Evolutionary conservation across 768 basidiomycete species (phyloP), one percentile per base, ranked within the genome.

Genomic region (Clavulina sp.): DNA sequence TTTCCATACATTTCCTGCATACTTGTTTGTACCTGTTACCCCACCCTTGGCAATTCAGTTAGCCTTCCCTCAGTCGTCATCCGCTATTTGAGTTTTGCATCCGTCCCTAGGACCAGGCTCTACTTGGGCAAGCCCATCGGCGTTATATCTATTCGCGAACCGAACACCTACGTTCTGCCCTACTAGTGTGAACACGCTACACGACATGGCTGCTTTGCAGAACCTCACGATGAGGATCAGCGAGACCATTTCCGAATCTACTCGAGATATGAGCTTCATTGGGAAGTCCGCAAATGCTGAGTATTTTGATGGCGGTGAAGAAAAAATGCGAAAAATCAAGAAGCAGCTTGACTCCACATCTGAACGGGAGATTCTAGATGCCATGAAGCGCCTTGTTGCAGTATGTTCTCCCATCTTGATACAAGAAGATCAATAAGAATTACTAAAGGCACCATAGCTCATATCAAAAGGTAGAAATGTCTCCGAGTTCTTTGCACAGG

Each of bases 401-500:
- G 92, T 95, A 63, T 60, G 84, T 73, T 21, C 38, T 50, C 41
- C 43, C n/a, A 13, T 28, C 52, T 29, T 44, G 13, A 23, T 49
- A 31, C 32, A 24, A 34, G 40, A 9, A 36, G 49, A 28, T 49
- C 41, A 23, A 9, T 36, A n/a, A 28, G 54, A 29, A 32, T 26
- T 26, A 4, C 36, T 4, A 4, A 31, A 18, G n/a, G 9, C 7
- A 32, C n/a, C n/a, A n/a, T 50, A 91, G 87, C 76, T 93, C 65
- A 92, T 93, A 51, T 89, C 86, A 34, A 92, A 93, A 69, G 81
- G 81, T 47, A 80, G 86, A 50, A 82, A 88, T 57, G 86, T 95
- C 57, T 82, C 91, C 24, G 77, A 81, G 55, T 92, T 89, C 73
- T 97, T 97, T 61, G 85, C 95, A 3, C 84, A 85, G 61, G 95